Evolutionary conservation across 139 green algal species (phyloP).

Genomic region (Chlorella sorokiniana): DNA sequence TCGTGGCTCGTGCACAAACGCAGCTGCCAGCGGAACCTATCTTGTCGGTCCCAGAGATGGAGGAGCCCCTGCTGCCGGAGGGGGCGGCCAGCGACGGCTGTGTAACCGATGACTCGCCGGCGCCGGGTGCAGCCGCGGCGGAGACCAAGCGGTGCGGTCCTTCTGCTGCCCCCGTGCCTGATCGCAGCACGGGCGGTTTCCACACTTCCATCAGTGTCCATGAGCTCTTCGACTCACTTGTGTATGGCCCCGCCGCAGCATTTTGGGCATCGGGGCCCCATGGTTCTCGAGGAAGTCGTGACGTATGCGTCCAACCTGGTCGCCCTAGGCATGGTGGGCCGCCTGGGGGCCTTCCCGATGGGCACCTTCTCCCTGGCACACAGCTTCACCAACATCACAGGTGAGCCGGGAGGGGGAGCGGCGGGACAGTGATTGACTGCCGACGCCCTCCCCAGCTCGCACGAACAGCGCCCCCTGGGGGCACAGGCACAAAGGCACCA

Average conservation of each 20-base stretch:
- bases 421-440: no score
- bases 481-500: not conserved
- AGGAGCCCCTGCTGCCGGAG: not conserved
- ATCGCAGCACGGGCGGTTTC: not conserved
- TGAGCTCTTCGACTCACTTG: no score
- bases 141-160: conserved; percentile 4
- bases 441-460: no score
- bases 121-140: not conserved
- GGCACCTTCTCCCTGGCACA: conserved; percentile 2
- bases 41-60: not conserved
- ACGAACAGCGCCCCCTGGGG: no score
- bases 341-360: not conserved
- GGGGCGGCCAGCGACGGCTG: not conserved
- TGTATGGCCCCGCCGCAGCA: conserved; percentile 20
- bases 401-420: not conserved
- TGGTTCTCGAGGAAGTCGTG: conserved; percentile 11
- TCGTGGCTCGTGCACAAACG: no score
- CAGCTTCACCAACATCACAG: conserved; percentile 36
- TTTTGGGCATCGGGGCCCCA: conserved; percentile 1
- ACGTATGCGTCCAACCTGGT: conserved; percentile 14
- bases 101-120: no score
- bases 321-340: not conserved
- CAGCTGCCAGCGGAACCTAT: no score
- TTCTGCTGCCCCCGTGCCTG: not conserved
- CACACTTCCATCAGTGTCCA: not conserved